Base-by-base conservation (phyloP, 2,329 filamentous ascomycete genomes). In the Calonectria fujianensis region DNA sequence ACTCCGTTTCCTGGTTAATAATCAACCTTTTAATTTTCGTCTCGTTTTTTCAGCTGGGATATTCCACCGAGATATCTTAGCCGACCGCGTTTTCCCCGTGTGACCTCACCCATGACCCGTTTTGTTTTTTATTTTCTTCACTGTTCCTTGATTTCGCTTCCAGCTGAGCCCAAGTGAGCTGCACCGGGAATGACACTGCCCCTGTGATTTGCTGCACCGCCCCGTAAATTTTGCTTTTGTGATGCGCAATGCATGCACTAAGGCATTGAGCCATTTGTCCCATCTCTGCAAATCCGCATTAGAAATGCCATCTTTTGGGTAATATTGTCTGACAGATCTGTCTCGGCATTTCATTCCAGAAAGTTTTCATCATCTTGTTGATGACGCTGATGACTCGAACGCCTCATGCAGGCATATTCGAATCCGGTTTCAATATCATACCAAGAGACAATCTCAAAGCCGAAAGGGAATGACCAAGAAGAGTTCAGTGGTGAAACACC, bases 211-310 rank as follows among this genome's bases (percentile, higher is more conserved):
- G 45, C 45, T 48, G 45, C 45, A 24, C 24, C n/a, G 18, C 45
- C 45, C 45, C 45, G 45, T 48, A 48, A 48, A 48, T 11, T 24
- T 48, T 48, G 45, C 45, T 48, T 48, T 48, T 48, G 45, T 48
- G 45, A 48, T 48, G 45, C 24, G 11, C 45, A 48, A 24, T 48
- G 45, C 45, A 48, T 48, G 10, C 3, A 48, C 45, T 48, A 24
- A 48, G 10, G 20, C 9, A 48, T 24, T 48, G 45, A 48, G 45
- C n/a, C 20, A 48, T 48, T 48, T n/a, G n/a, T n/a, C 20, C n/a
- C 6, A 48, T 48, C 45, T 24, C 1, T 13, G 45, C 45, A n/a
- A 48, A 24, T 48, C 45, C 20, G 45, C 7, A 48, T 48, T 24
- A n/a, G 10, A n/a, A 48, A 48, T 48, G 1, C 18, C 5, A 35